A percentile compares a stretch with the other conserved stretches of the same genome.
Conservation (phyloP, 2,329 filamentous ascomycete species). For the Helicocarpus griseus region DNA sequence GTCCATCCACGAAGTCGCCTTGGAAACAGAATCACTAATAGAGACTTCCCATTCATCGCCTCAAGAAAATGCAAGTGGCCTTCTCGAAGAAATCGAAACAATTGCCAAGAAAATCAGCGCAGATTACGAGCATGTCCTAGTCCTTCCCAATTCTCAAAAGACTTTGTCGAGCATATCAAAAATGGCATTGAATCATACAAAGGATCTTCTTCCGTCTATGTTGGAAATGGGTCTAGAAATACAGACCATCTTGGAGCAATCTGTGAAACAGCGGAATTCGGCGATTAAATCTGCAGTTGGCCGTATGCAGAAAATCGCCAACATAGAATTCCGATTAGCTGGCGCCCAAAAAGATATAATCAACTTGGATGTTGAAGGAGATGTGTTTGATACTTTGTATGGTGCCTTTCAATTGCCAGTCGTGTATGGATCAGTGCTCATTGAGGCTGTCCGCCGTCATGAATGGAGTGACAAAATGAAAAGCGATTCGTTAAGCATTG, state of each 20-base stretch:
- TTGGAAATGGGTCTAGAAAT: conserved; percentile 48
- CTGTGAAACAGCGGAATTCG: conserved; percentile 57
- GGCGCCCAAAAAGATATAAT: conserved; percentile 64
- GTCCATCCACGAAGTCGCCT: conserved; percentile 50
- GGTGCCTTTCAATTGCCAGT: conserved; percentile 75
- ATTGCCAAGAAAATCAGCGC: conserved; percentile 77
- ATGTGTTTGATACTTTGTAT: conserved; percentile 71
- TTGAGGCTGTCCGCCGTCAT: conserved; percentile 73
- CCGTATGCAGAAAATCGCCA: conserved; percentile 74
- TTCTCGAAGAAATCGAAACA: conserved; percentile 77
- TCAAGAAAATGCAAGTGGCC: conserved; percentile 54
- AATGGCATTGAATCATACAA: conserved; percentile 54
- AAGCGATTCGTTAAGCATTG: conserved; percentile 72
- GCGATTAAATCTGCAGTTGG: conserved; percentile 56
- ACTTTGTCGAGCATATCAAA: conserved; percentile 53
- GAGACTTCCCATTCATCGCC: conserved; percentile 40
- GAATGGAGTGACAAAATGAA: conserved; percentile 92
- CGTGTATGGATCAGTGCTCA: conserved; percentile 79
- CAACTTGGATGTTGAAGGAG: conserved; percentile 62
- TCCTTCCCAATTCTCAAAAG: conserved; percentile 58
- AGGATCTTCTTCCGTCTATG: conserved; percentile 53
- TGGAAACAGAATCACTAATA: conserved; percentile 38
- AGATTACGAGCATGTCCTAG: conserved; percentile 69
- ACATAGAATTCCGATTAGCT: conserved; percentile 65
- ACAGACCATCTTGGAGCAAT: conserved; percentile 37